Evolutionary conservation across 2,329 filamentous ascomycete genomes (phyloP).

Genomic region (Claviceps spartinae): DNA sequence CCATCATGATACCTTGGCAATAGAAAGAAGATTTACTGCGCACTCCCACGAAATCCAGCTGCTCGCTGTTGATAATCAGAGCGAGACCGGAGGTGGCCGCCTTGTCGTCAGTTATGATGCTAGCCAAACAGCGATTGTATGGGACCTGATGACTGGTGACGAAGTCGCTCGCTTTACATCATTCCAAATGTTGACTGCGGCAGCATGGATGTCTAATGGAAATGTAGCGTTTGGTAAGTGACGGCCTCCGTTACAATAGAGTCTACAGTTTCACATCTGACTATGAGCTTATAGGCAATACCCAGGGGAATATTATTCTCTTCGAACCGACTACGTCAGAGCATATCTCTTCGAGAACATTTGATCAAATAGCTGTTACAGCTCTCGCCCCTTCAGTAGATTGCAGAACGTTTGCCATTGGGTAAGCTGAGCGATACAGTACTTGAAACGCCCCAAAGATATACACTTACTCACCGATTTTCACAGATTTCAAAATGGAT

Average conservation of each 20-base stretch:
- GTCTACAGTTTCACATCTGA: no score
- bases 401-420: conserved; percentile 90
- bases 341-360: conserved; percentile 79
- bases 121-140: conserved; percentile 85
- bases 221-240: conserved; percentile 86
- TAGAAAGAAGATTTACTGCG: conserved; percentile 73
- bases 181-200: conserved; percentile 73
- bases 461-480: conserved; percentile 9
- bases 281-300: no score
- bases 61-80: conserved; percentile 81
- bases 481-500: conserved; percentile 81
- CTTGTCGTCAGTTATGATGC: conserved; percentile 88
- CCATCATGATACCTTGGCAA: conserved; percentile 81
- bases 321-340: conserved; percentile 91
- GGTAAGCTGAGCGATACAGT: conserved; percentile 39
- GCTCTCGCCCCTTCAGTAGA: conserved; percentile 79
- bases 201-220: conserved; percentile 92
- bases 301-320: conserved; percentile 82
- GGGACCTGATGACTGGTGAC: conserved; percentile 86
- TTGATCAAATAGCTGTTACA: conserved; percentile 87
- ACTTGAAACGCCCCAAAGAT: no score
- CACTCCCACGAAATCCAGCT: conserved; percentile 75
- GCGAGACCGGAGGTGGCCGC: conserved; percentile 71
- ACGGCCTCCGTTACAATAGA: no score
- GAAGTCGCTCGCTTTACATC: conserved; percentile 87